phyloP scores from a whole-genome alignment of 305 asterid genomes.

The Fraxinus dipetala region DNA sequence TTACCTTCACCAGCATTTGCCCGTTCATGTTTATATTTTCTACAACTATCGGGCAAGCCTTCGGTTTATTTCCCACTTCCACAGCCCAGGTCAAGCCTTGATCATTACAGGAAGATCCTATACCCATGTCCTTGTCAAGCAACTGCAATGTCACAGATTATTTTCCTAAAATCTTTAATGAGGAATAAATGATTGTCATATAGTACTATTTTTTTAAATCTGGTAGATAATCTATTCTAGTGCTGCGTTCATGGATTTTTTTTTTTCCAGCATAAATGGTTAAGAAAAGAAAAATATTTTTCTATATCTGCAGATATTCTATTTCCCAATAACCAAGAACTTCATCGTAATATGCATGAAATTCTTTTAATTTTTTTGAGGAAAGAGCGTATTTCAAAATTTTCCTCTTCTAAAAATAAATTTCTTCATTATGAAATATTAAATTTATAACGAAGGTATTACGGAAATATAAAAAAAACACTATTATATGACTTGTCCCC shows the following conservation, averaged over 20 bases:
- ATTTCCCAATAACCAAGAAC: not conserved
- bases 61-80: constrained; percentile 77
- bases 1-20: constrained; percentile 90
- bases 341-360: not conserved
- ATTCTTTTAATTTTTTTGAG: not conserved
- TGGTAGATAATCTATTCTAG: not conserved
- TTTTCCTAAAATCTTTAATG: constrained; percentile 19
- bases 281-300: not conserved
- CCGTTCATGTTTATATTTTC: constrained; percentile 80
- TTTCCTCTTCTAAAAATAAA: not conserved
- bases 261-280: not conserved
- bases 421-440: not conserved
- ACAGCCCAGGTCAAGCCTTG: constrained; percentile 98
- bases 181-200: not conserved
- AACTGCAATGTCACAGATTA: constrained; percentile 44
- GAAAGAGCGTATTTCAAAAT: not conserved
- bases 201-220: not conserved
- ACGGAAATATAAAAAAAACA: not conserved
- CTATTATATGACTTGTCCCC: not conserved
- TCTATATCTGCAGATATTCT: not conserved
- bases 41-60: constrained; percentile 80
- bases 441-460: not conserved
- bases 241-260: not conserved
- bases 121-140: constrained; percentile 66
- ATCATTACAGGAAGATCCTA: constrained; percentile 56